Base-by-base conservation (phyloP, 2,329 filamentous ascomycete genomes). In the Amylocarpus encephaloides region DNA sequence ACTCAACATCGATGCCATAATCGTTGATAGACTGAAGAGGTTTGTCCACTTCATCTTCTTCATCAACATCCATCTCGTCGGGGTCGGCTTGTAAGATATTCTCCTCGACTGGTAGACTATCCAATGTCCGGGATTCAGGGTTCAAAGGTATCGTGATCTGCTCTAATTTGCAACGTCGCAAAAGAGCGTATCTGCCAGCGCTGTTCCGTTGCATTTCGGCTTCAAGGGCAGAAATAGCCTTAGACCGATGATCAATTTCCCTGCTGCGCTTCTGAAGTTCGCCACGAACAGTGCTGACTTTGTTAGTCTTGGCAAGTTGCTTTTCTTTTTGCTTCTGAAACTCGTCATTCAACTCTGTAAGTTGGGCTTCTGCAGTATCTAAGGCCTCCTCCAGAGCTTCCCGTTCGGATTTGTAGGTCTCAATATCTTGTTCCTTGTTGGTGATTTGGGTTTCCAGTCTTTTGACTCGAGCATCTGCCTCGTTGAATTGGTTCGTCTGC, bases 1-100 rank as follows among this genome's bases (percentile, higher is more conserved):
- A 98, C 68, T 95, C 83, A 47, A 95, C 80, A 50, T 88, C 83
- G 59, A 98, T 95, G 48, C 93, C 93, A 64, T 95, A 90, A 66
- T 97, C 88, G 56, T 95, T 84, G 55, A 92, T 77, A 34, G 82
- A 79, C 46, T 84, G 79, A 43, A 78, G 76, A 64, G 83, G 77
- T 6, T 81, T 78, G 34, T 84, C 83, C 55, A 96, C 92, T 7
- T 82, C 78, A 29, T 84, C 83, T 4, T 72, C 80, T 49, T 87
- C 87, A 56, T 97, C 93, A 16, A 97, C 73, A 58, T 97, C 92
- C 91, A 97, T 96, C 2, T 86, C 85, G 64, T 96, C 90, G 1
- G 85, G 80, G 63, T 95, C 89, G 49, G 81, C 79, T 51, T 85
- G 83, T 39, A 88, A 73, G 38, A 94, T 71, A 54, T 84, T 79